Evolutionary conservation across 345 rosid genomes (phyloP).

Genomic region (Eucalyptus rudis): DNA sequence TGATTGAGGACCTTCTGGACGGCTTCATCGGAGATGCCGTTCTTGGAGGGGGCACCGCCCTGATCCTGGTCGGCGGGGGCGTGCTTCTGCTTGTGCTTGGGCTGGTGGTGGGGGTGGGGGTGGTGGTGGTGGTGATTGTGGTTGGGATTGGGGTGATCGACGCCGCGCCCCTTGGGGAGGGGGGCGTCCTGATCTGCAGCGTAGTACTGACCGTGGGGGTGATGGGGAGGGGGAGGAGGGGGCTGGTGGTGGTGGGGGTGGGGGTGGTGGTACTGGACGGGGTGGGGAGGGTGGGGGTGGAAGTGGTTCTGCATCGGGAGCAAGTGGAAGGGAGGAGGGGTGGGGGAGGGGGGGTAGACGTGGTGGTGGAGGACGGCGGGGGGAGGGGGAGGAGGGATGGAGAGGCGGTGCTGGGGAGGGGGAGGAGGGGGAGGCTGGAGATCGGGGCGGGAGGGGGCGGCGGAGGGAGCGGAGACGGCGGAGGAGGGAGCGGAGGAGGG

Average conservation of each 20-base stretch:
- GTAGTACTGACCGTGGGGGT: conserved; percentile 1
- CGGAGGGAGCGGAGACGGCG: not conserved
- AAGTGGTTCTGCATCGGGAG: conserved; percentile 35
- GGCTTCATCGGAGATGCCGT: conserved; percentile 56
- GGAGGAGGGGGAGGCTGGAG: conserved; percentile 23
- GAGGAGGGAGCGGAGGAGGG: not conserved
- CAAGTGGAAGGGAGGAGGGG: conserved; percentile 22
- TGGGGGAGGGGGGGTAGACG: conserved; percentile 3
- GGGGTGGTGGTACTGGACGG: conserved; percentile 2
- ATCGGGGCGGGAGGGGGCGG: conserved; percentile 8
- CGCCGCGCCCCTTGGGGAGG: conserved; percentile 13
- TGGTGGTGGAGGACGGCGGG: conserved; percentile 6
- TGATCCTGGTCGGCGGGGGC: conserved; percentile 25
- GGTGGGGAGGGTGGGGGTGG: not conserved
- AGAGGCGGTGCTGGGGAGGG: conserved; percentile 41
- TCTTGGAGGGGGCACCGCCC: conserved; percentile 13
- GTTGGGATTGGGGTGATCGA: conserved; percentile 1
- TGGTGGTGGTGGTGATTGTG: conserved; percentile 4
- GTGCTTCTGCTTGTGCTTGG: conserved; percentile 12
- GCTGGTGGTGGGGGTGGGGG: conserved; percentile 20
- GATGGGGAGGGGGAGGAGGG: not conserved
- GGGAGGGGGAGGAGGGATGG: conserved; percentile 7
- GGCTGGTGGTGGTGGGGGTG: conserved; percentile 10
- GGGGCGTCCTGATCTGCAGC: conserved; percentile 2
- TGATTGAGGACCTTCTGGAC: conserved; percentile 71